Conservation (phyloP, 768 basidiomycete genomes). For the Daedalea quercina region DNA sequence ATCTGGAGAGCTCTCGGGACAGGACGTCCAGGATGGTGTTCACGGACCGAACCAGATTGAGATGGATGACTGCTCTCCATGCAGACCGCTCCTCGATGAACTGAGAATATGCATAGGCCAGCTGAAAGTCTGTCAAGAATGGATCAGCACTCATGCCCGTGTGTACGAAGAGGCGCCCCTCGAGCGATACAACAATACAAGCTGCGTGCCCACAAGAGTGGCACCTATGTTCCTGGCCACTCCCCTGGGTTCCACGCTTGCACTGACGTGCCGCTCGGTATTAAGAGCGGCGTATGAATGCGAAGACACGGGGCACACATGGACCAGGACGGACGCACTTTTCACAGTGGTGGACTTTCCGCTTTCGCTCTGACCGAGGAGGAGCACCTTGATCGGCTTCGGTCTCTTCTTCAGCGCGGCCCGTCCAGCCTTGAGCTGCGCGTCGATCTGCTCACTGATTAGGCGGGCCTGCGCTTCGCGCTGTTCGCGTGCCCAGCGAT, state of each 20-base stretch:
- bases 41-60: slow-evolving; percentile 75
- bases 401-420: slow-evolving; percentile 53
- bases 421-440: slow-evolving; percentile 56
- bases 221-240: too few species aligned
- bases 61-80: slow-evolving; percentile 72
- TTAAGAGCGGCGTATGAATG: too few species aligned
- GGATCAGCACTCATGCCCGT: neutral
- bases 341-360: slow-evolving; percentile 78
- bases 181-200: too few species aligned
- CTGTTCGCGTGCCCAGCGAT: slow-evolving; percentile 46
- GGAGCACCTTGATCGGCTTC: slow-evolving; percentile 65
- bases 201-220: too few species aligned
- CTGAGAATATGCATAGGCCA: slow-evolving; percentile 63
- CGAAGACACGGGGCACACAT: neutral
- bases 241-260: too few species aligned
- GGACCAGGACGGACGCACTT: slow-evolving; percentile 35
- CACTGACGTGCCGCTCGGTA: too few species aligned
- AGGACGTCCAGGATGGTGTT: slow-evolving; percentile 55
- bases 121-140: slow-evolving; percentile 53
- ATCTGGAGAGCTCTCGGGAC: slow-evolving; percentile 31
- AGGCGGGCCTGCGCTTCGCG: slow-evolving; percentile 58
- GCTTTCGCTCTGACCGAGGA: slow-evolving; percentile 70
- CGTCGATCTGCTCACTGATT: slow-evolving; percentile 72
- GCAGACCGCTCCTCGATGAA: slow-evolving; percentile 64
- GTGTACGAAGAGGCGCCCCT: too few species aligned